These are phyloP conservation scores for Eudorina sp. DNA, from an alignment of 139 green algal genomes.

Conservation along the genomic window DNA sequence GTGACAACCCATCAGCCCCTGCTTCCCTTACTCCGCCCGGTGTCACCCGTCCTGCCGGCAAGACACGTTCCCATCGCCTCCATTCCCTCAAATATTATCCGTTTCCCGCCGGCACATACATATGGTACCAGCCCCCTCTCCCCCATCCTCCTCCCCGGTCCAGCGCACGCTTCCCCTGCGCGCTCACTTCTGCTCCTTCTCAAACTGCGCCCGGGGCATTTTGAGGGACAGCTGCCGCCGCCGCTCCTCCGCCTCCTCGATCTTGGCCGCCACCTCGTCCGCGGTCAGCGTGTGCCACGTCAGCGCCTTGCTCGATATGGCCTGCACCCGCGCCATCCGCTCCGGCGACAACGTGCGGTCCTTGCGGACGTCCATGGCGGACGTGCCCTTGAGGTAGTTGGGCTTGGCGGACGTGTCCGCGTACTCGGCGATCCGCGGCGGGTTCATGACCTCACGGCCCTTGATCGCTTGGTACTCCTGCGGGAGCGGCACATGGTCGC, in stretches of 20 bases:
- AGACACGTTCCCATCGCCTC: no score
- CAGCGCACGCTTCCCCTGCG: no score
- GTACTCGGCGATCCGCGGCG: conserved; percentile 69
- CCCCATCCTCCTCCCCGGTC: no score
- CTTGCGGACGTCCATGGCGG: conserved; percentile 62
- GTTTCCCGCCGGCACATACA: no score
- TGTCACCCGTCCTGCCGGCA: no score
- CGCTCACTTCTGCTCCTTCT: conserved; percentile 72
- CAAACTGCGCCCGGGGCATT: conserved; percentile 72
- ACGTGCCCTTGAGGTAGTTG: conserved; percentile 72
- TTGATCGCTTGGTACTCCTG: conserved; percentile 51
- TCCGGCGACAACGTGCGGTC: conserved; percentile 38
- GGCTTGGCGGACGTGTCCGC: conserved; percentile 65
- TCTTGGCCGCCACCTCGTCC: conserved; percentile 57
- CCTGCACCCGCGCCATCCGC: conserved; percentile 39
- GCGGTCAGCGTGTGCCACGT: conserved; percentile 49
- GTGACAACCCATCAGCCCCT: no score
- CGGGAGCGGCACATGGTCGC: no score
- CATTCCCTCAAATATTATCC: no score
- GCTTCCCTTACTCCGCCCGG: no score
- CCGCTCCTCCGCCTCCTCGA: conserved; percentile 63
- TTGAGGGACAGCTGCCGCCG: conserved; percentile 64
- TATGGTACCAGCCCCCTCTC: no score
- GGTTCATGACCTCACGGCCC: conserved; percentile 69
- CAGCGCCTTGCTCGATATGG: conserved; percentile 26